These are phyloP conservation scores for Psidium guajava DNA, from an alignment of 345 rosid species.

Conservation along the genomic window DNA sequence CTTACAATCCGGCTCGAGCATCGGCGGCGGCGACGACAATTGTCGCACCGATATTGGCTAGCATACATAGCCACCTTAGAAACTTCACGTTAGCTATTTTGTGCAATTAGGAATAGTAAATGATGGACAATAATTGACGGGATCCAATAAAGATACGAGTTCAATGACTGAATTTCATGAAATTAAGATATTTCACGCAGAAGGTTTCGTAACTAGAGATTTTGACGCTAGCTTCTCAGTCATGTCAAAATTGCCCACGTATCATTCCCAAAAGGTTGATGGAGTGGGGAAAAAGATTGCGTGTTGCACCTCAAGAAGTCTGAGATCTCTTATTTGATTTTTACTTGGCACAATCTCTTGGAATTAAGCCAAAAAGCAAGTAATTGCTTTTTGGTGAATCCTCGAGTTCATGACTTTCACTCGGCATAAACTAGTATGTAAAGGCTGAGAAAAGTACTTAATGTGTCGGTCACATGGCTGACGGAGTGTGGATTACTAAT, in stretches of 20 bases:
- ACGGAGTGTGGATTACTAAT: neutral
- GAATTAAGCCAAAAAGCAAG: too few species aligned
- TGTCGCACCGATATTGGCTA: neutral
- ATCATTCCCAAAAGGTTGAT: neutral
- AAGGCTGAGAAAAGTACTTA: neutral
- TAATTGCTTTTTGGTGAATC: too few species aligned
- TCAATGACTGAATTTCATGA: neutral
- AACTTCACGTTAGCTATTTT: neutral
- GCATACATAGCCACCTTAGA: neutral
- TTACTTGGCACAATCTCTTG: neutral
- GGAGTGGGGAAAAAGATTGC: fast-evolving
- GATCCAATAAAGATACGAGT: neutral
- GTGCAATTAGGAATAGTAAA: neutral
- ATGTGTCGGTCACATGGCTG: fast-evolving
- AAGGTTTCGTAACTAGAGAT: neutral
- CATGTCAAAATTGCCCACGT: neutral
- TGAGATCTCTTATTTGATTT: neutral
- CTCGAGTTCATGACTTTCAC: too few species aligned
- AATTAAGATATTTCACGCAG: neutral
- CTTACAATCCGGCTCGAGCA: neutral
- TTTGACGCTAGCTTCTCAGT: fast-evolving
- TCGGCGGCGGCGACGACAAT: too few species aligned
- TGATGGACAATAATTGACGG: neutral
- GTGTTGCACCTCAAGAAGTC: neutral
- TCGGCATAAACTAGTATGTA: too few species aligned